Base-by-base conservation (phyloP, 75 land plant species). In the Adiantum capillusveneris region DNA sequence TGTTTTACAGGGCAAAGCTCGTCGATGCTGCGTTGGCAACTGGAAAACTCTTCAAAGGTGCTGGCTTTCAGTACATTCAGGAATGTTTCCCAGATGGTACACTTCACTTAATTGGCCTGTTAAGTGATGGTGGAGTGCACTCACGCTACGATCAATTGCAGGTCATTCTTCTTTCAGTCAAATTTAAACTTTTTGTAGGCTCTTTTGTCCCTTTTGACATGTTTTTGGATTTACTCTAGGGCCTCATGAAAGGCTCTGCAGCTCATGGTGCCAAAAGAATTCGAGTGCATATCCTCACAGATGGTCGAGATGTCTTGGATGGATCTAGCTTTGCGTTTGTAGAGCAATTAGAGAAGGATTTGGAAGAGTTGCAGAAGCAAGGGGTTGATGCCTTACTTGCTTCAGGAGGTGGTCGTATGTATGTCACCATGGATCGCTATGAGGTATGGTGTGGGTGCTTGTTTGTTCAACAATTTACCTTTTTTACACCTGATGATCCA, bases 71-170 rank as follows among this genome's bases (percentile, higher is more conserved):
- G 31, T 93, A 93, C 67, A 81, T 93, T 44, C 68, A 81, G 60
- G 74, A 75, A 60, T 78, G 69, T 44, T 93, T 93, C 65, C 70
- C 75, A 25, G 68, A 64, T 52, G 81, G 79, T 2, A 93, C 98
- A 53, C 70, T 93, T 58, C 98, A 93, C 57, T 78, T 93, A 17
- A 86, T 93, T 71, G 98, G 98, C 1, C 67, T 93, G 25, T 70
- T 93, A 73, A 93, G 98, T 79, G 96, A 93, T 79, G 98, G 98
- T 18, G 97, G 98, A 22, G 98, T 93, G 14, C 98, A 93, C 63
- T 93, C 98, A 18, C 59, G 98, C 6, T 75, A 74, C 44, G 98
- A 93, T 71, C 98, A 93, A 57, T 28, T 92, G 56, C 84, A 80
- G 89, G 97, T 90, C 66, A 20, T n/a, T n/a, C n/a, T n/a, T n/a